Percentiles rank a stretch among this genome's conserved stretches.
These are phyloP conservation scores for Ophiobolus disseminans DNA, from an alignment of 2,329 filamentous ascomycete genomes.

Conservation along the genomic window DNA sequence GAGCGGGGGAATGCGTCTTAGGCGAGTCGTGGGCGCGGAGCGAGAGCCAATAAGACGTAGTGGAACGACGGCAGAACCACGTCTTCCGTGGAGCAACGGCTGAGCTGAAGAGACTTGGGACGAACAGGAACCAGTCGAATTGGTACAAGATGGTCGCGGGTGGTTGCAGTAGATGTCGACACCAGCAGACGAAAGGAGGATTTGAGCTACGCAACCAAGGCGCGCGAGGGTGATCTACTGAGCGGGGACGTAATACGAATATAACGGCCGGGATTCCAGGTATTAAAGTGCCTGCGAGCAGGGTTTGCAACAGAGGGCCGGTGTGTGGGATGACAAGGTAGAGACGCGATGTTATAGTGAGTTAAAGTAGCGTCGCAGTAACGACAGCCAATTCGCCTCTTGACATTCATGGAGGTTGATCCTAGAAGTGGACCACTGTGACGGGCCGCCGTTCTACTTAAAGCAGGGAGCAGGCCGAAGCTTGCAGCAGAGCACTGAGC, in stretches of 20 bases:
- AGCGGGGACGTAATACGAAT: constrained; percentile 45
- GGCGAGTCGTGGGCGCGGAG: constrained; percentile 42
- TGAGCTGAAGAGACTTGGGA: constrained; percentile 23
- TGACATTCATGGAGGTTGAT: constrained; percentile 37
- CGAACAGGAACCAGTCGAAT: constrained; percentile 14
- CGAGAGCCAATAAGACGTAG: constrained; percentile 36
- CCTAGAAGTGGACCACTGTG: constrained; percentile 31
- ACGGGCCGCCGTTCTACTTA: constrained; percentile 41
- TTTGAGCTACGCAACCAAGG: constrained; percentile 28
- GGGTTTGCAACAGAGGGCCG: constrained; percentile 27
- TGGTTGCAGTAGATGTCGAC: constrained; percentile 20
- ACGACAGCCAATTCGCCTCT: constrained; percentile 36
- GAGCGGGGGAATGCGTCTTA: constrained; percentile 43
- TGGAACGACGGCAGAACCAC: constrained; percentile 37
- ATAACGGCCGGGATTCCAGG: constrained; percentile 40
- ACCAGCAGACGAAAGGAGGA: constrained; percentile 26
- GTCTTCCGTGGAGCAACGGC: constrained; percentile 24
- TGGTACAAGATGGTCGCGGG: constrained; percentile 15
- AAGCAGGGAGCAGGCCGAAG: constrained; percentile 40
- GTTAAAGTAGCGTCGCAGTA: constrained; percentile 44
- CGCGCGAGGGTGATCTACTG: constrained; percentile 41
- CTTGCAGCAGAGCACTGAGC: constrained; percentile 38
- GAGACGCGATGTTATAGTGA: constrained; percentile 40
- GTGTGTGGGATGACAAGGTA: constrained; percentile 34
- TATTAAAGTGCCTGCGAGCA: constrained; percentile 39